A percentile compares a stretch with the other conserved stretches of the same genome.
phyloP scores from a whole-genome alignment of 202 grass and related monocot genomes.

The Dendrocalamus latiflorus region DNA sequence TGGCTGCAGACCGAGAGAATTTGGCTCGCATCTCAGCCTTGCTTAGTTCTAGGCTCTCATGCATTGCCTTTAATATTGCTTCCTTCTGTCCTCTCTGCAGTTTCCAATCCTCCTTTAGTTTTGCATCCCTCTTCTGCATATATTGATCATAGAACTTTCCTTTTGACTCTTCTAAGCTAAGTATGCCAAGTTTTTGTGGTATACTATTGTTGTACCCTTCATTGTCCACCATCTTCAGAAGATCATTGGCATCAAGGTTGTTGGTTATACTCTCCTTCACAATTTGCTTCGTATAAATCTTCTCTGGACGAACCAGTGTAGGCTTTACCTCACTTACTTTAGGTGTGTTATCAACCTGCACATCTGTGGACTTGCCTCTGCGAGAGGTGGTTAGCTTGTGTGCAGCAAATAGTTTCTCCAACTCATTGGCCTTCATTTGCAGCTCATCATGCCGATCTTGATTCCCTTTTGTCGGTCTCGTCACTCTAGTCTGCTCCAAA shows the following conservation, averaged over 20 bases:
- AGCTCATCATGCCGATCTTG: constrained; percentile 74
- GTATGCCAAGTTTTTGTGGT: constrained; percentile 52
- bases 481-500: constrained; percentile 34
- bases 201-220: constrained; percentile 33
- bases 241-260: constrained; percentile 53
- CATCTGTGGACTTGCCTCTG: constrained; percentile 52
- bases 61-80: constrained; percentile 86
- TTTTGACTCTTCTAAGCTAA: constrained; percentile 77
- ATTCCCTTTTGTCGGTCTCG: constrained; percentile 54
- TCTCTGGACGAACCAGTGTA: constrained; percentile 35
- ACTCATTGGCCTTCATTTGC: constrained; percentile 82
- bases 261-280: constrained; percentile 41
- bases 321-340: constrained; percentile 43
- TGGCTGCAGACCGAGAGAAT: constrained; percentile 50
- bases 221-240: constrained; percentile 66
- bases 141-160: constrained; percentile 98
- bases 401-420: constrained; percentile 92
- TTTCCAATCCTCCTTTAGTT: constrained; percentile 85
- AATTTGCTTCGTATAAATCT: constrained; percentile 25
- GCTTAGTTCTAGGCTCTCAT: constrained; percentile 75
- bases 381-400: constrained; percentile 69
- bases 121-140: constrained; percentile 85
- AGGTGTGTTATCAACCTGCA: constrained; percentile 45
- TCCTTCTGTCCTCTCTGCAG: constrained; percentile 70
- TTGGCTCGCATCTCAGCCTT: constrained; percentile 77